phyloP scores from a whole-genome alignment of 2,329 filamentous ascomycete genomes.

The Neofusicoccum sp. region DNA sequence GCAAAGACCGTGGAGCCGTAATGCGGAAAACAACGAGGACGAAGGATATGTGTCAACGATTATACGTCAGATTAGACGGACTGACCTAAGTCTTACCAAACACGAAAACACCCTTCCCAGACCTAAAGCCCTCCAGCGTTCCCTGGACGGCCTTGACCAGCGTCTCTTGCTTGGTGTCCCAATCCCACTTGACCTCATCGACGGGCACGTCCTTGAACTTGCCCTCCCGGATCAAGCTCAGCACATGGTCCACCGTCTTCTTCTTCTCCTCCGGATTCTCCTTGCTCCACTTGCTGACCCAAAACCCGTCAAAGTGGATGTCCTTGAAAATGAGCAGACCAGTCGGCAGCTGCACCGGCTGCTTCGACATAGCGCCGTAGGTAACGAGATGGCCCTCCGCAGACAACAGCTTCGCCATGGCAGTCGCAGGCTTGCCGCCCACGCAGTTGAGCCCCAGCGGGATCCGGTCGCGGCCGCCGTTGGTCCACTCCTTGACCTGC shows the following conservation, averaged over 20 bases:
- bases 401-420: slow-evolving; percentile 72
- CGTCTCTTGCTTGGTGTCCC: slow-evolving; percentile 71
- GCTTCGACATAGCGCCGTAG: slow-evolving; percentile 92
- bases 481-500: slow-evolving; percentile 66
- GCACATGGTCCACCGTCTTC: slow-evolving; percentile 80
- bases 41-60: no score
- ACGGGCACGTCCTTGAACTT: slow-evolving; percentile 83
- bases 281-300: slow-evolving; percentile 89
- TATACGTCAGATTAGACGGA: no score
- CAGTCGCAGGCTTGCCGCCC: slow-evolving; percentile 80
- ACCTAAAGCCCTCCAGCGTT: slow-evolving; percentile 80
- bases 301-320: slow-evolving; percentile 87
- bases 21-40: no score
- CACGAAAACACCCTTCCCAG: slow-evolving; percentile 87
- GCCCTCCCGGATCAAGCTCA: slow-evolving; percentile 72
- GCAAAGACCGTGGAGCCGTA: no score
- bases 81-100: slow-evolving; percentile 57
- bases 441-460: slow-evolving; percentile 90
- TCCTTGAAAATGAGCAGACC: slow-evolving; percentile 93
- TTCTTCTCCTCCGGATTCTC: slow-evolving; percentile 72
- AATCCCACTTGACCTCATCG: slow-evolving; percentile 80
- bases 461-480: slow-evolving; percentile 70
- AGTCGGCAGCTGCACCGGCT: slow-evolving; percentile 80
- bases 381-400: slow-evolving; percentile 78
- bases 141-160: slow-evolving; percentile 77